Evolutionary conservation across 2,329 filamentous ascomycete species (phyloP).

Genomic region (Fusarium cyanostomum): DNA sequence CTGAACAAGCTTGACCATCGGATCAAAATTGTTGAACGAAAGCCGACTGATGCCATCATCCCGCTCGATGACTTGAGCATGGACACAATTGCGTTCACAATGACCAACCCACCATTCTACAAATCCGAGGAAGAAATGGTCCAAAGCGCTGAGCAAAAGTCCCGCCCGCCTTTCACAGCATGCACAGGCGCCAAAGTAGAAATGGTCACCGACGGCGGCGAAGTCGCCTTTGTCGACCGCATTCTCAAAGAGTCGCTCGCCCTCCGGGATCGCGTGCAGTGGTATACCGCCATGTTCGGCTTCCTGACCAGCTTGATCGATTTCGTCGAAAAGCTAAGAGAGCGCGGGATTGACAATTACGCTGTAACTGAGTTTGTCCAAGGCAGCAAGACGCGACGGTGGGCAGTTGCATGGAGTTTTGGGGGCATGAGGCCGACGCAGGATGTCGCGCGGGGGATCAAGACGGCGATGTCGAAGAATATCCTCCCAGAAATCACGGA

Average conservation of each 20-base stretch:
- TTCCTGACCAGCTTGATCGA: slow-evolving; percentile 75
- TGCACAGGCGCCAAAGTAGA: slow-evolving; percentile 82
- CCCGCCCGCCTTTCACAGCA: slow-evolving; percentile 73
- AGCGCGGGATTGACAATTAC: slow-evolving; percentile 74
- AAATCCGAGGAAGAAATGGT: slow-evolving; percentile 74
- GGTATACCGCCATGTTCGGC: slow-evolving; percentile 94
- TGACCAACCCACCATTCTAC: slow-evolving; percentile 98
- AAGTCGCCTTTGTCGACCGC: slow-evolving; percentile 75
- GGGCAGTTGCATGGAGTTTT: slow-evolving; percentile 93
- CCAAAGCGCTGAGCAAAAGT: slow-evolving; percentile 71
- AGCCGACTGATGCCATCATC: slow-evolving; percentile 65
- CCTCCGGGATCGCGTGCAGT: slow-evolving; percentile 71
- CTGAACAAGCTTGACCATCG: slow-evolving; percentile 71
- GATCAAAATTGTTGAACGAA: slow-evolving; percentile 70
- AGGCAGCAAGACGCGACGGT: slow-evolving; percentile 80
- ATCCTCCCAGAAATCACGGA: slow-evolving; percentile 57
- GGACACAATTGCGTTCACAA: slow-evolving; percentile 76
- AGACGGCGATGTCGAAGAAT: slow-evolving; percentile 51
- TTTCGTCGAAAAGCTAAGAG: slow-evolving; percentile 67
- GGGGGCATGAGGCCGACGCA: slow-evolving; percentile 68
- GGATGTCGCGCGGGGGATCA: slow-evolving; percentile 56
- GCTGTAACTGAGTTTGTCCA: slow-evolving; percentile 84
- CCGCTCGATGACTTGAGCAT: slow-evolving; percentile 65
- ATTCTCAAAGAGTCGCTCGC: slow-evolving; percentile 76
- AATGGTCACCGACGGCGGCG: slow-evolving; percentile 86